Evolutionary conservation across 2,329 filamentous ascomycete genomes (phyloP).

Genomic region (Alternaria arbusti): DNA sequence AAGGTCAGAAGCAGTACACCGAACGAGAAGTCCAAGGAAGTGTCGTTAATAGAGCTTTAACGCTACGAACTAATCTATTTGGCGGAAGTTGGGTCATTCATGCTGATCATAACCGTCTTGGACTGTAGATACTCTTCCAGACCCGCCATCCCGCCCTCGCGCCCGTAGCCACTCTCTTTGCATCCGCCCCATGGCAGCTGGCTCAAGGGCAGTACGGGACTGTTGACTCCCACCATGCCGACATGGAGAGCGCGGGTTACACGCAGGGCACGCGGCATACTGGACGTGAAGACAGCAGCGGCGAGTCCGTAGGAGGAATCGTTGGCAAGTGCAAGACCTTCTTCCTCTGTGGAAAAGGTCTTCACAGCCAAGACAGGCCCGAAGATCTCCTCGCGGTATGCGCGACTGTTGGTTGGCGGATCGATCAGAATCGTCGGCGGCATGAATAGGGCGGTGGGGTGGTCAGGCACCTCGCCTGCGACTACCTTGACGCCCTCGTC

Average conservation of each 20-base stretch:
- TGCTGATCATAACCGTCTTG: conserved; percentile 2
- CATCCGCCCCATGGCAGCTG: conserved; percentile 2
- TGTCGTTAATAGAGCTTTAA: neutral
- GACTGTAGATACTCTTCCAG: conserved; percentile 1
- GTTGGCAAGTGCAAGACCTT: conserved; percentile 41
- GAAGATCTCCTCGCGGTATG: conserved; percentile 37
- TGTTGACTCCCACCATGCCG: conserved; percentile 28
- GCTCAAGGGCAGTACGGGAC: neutral
- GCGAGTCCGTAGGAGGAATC: conserved; percentile 39
- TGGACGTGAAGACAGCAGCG: conserved; percentile 15
- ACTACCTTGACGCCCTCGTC: conserved; percentile 21
- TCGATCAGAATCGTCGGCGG: conserved; percentile 2
- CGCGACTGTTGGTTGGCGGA: neutral
- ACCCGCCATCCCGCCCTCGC: neutral
- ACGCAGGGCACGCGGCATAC: conserved; percentile 19
- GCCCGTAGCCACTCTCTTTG: conserved; percentile 2
- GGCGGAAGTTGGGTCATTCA: neutral
- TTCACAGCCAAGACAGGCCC: conserved; percentile 38
- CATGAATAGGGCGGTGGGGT: neutral
- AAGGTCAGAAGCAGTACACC: neutral
- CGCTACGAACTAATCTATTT: neutral
- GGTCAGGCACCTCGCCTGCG: conserved; percentile 3
- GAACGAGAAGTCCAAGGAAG: neutral
- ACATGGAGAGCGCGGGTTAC: conserved; percentile 26
- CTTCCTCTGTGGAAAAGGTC: conserved; percentile 43